A percentile compares a stretch with the other conserved stretches of the same genome.
phyloP scores from a whole-genome alignment of 305 asterid species.

The Solanum hybrid region DNA sequence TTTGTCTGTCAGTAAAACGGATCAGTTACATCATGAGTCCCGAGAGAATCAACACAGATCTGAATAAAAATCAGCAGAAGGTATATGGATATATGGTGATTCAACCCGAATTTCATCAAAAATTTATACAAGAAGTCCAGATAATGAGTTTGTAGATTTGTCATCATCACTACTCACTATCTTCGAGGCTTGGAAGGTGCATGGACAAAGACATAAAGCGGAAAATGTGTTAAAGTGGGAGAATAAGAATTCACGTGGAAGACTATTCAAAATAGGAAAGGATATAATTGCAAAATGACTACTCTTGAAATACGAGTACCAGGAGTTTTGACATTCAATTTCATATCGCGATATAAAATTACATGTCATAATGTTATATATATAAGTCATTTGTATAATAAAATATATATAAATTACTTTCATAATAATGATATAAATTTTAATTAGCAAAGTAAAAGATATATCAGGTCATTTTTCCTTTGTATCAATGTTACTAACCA shows the following conservation, averaged over 20 bases:
- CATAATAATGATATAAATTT: fast-evolving
- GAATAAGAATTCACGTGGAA: too few species aligned
- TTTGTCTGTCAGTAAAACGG: conserved; percentile 17
- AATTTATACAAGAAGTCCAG: neutral
- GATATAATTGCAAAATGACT: too few species aligned
- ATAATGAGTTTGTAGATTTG: neutral
- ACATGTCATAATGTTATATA: too few species aligned
- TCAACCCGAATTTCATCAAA: neutral
- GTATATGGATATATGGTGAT: neutral
- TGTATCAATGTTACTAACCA: neutral
- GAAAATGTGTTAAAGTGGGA: neutral
- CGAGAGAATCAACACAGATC: conserved; percentile 24
- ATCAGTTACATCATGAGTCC: conserved; percentile 31
- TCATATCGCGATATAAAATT: too few species aligned
- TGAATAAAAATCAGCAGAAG: conserved; percentile 21
- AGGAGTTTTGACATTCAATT: too few species aligned
- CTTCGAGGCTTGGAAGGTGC: neutral
- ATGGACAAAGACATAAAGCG: neutral
- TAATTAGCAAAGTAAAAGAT: too few species aligned
- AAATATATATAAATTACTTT: too few species aligned
- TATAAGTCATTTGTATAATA: too few species aligned
- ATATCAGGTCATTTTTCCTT: too few species aligned
- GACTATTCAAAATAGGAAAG: too few species aligned
- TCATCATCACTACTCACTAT: neutral
- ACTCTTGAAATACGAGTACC: too few species aligned